Evolutionary conservation across 495 filamentous ascomycete genomes (phyloP).

Genomic region (Neurospora sublineolata): DNA sequence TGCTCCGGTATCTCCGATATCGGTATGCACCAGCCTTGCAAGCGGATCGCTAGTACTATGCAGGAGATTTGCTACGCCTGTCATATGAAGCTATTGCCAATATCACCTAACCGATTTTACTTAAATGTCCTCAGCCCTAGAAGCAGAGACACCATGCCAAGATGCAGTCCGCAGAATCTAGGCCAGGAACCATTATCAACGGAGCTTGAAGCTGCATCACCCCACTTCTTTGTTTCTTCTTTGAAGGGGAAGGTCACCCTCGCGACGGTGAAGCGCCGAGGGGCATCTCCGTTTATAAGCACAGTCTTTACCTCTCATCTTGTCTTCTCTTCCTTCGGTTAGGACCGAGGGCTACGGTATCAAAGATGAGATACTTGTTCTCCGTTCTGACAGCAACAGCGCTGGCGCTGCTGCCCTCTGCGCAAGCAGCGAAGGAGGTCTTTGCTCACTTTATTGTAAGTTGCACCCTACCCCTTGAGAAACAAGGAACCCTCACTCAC

Average conservation of each 20-base stretch:
- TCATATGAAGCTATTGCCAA: not conserved
- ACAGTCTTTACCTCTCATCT: not conserved
- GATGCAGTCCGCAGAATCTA: not conserved
- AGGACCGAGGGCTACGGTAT: not conserved
- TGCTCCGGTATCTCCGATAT: not conserved
- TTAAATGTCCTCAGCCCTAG: not conserved
- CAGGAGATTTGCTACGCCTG: not conserved
- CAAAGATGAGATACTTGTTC: constrained; percentile 5
- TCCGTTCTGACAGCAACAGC: not conserved
- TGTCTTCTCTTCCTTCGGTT: not conserved
- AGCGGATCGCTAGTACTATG: not conserved
- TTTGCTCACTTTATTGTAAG: constrained; percentile 19
- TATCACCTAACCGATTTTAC: not conserved
- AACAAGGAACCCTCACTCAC: not conserved
- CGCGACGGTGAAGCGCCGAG: not conserved
- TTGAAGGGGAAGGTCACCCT: not conserved
- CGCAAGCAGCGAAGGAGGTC: constrained; percentile 12
- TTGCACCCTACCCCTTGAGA: not conserved
- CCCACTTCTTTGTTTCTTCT: not conserved
- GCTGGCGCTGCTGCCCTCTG: not conserved
- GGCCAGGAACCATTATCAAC: not conserved
- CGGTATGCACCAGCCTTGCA: not conserved
- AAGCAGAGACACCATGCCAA: not conserved
- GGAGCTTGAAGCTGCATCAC: not conserved
- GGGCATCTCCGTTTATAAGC: not conserved